Percentiles rank a stretch among this genome's conserved stretches.
Conservation (phyloP, 306 rosid genomes). For the Trichosanthes truncata region DNA sequence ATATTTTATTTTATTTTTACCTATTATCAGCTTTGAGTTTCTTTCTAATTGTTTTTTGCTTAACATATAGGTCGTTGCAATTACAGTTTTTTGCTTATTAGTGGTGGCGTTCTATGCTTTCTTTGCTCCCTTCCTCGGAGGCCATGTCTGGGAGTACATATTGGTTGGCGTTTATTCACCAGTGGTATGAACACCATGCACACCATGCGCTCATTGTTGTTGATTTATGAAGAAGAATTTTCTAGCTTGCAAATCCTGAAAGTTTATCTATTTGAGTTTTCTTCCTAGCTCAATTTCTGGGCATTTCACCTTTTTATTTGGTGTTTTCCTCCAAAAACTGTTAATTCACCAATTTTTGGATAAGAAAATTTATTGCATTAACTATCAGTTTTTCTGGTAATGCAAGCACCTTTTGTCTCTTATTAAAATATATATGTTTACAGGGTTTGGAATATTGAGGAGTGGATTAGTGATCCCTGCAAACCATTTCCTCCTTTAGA, state of each 20-base stretch:
- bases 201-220: background rate
- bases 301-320: background rate
- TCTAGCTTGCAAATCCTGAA: background rate
- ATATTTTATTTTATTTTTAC: background rate
- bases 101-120: slow-evolving; percentile 90
- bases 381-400: background rate
- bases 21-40: background rate
- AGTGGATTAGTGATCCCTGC: background rate
- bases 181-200: slow-evolving; percentile 49
- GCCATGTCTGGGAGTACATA: slow-evolving; percentile 63
- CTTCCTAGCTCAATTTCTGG: background rate
- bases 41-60: background rate
- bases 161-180: slow-evolving; percentile 69
- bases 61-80: slow-evolving; percentile 69
- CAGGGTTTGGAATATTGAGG: background rate
- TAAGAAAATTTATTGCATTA: background rate
- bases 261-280: background rate
- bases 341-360: background rate
- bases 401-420: background rate
- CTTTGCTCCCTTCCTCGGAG: slow-evolving; percentile 90
- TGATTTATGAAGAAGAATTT: background rate
- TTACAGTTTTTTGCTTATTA: slow-evolving; percentile 77
- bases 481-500: background rate
- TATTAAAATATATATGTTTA: too few relatives aligned
- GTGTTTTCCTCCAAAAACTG: background rate